Evolutionary conservation across 306 rosid genomes (phyloP).

Genomic region (Vigna mungo): DNA sequence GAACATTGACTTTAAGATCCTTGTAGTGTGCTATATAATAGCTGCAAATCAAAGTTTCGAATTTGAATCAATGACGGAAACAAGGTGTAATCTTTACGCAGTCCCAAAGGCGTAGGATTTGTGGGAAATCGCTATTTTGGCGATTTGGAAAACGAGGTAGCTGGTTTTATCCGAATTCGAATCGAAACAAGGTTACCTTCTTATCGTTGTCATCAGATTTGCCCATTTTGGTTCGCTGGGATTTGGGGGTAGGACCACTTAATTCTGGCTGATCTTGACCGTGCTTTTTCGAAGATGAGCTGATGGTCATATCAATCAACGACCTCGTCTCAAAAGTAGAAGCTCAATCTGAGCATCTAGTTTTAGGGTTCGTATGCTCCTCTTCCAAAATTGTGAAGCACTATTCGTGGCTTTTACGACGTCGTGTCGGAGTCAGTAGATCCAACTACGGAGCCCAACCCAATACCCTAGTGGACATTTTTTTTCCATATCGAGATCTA

Average conservation of each 20-base stretch:
- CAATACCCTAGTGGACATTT: neutral
- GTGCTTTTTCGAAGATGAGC: conserved; percentile 55
- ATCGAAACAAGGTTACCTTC: conserved; percentile 57
- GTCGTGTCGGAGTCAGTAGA: conserved; percentile 34
- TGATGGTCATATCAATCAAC: conserved; percentile 49
- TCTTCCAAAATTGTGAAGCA: conserved; percentile 15
- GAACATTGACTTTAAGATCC: conserved; percentile 5
- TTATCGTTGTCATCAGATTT: conserved; percentile 69
- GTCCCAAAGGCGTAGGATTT: neutral
- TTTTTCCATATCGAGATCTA: too few relatives aligned
- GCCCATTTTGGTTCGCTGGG: conserved; percentile 60
- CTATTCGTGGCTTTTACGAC: conserved; percentile 29
- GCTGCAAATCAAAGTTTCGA: conserved; percentile 26
- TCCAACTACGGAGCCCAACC: neutral
- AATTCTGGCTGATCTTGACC: conserved; percentile 60
- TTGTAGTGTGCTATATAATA: neutral
- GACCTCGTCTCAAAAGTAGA: conserved; percentile 43
- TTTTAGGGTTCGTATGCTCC: conserved; percentile 48
- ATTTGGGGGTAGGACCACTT: conserved; percentile 56
- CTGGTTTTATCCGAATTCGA: conserved; percentile 40
- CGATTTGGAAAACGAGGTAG: conserved; percentile 39
- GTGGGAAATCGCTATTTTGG: conserved; percentile 28
- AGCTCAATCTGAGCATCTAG: conserved; percentile 41
- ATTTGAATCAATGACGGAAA: conserved; percentile 31
- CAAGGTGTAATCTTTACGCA: conserved; percentile 43